Evolutionary conservation across 352 stramenopile species (phyloP).

Genomic region (Chrysophaeum taylorii): DNA sequence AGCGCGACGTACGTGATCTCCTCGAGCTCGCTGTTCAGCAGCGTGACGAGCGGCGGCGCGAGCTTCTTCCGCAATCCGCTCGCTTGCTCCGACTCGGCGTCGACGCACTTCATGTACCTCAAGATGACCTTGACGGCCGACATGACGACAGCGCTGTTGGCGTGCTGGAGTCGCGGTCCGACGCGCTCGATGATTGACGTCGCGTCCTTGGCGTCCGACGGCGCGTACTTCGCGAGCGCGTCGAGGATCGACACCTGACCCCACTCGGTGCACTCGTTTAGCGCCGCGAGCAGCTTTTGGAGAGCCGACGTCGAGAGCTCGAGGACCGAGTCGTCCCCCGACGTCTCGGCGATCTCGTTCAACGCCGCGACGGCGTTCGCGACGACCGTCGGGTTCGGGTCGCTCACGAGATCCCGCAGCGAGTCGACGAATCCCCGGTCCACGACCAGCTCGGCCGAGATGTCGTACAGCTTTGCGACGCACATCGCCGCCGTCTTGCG

Average conservation of each 20-base stretch:
- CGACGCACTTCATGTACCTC: conserved; percentile 68
- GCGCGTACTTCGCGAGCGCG: conserved; percentile 84
- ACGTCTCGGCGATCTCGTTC: conserved; percentile 91
- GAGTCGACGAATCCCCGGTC: conserved; percentile 84
- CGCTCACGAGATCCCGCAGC: conserved; percentile 92
- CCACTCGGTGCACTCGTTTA: conserved; percentile 99
- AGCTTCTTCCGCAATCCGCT: conserved; percentile 61
- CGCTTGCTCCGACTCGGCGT: background rate
- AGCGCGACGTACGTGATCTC: conserved; percentile 99
- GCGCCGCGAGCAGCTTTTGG: conserved; percentile 91
- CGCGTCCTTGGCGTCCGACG: conserved; percentile 83
- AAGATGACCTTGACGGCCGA: conserved; percentile 88
- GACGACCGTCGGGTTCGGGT: conserved; percentile 94
- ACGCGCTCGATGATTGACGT: conserved; percentile 98
- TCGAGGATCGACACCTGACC: conserved; percentile 97
- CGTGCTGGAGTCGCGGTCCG: conserved; percentile 89
- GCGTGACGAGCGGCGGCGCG: conserved; percentile 90
- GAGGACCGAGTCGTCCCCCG: conserved; percentile 72
- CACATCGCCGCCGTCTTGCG: conserved; percentile 97
- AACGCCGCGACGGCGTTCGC: conserved; percentile 96
- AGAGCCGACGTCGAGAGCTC: conserved; percentile 90
- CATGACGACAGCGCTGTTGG: conserved; percentile 96
- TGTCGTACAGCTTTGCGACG: conserved; percentile 98
- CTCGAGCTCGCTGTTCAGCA: conserved; percentile 84
- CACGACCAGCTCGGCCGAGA: conserved; percentile 90